Evolutionary conservation across 2,329 filamentous ascomycete species (phyloP), one percentile per base, ranked within the genome.

Genomic region (Thielaviopsis cerberus): DNA sequence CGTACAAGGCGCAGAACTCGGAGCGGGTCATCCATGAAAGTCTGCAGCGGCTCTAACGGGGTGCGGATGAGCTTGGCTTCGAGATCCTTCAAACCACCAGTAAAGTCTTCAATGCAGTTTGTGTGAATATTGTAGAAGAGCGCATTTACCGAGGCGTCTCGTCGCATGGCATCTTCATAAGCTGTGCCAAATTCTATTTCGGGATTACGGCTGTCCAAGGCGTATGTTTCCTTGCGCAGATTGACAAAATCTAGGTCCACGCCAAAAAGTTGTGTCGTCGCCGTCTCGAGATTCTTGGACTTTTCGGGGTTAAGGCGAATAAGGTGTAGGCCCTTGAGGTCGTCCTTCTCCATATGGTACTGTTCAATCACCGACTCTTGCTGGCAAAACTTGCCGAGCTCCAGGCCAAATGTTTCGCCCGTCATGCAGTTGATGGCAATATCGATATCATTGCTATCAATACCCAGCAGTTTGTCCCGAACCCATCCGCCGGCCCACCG

Each of bases 171-270:
- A 70, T 98, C 91, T 69, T 98, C 89, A 67, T 86, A 78, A 0
- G 91, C 84, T 0, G 88, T 95, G 4, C 91, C 92, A 69, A 96
- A 96, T 67, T 95, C 89, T 77, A 97, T 86, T 64, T 88, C 78
- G 1, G 91, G 91, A 65, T 94, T 95, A 37, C 92, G 81, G 66
- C 87, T 94, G 61, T 92, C 82, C n/a, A 88, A 83, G 0, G 83
- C 79, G 65, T 97, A 97, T 0, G 85, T 90, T 71, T 97, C 92
- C 67, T 89, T 94, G 52, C 91, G 80, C 53, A 97, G 74, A 67
- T 97, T 98, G 64, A 98, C 92, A 66, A 98, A 83, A 67, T 98
- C 91, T 53, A 96, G 79, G 66, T 97, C 91, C 54, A 94, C 76
- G 0, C 86, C 88, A 65, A 95, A 83, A 59, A 97, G 82, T 63